Conservation (phyloP, 164 flowering plant species). For the Nymphaea thermarum region DNA sequence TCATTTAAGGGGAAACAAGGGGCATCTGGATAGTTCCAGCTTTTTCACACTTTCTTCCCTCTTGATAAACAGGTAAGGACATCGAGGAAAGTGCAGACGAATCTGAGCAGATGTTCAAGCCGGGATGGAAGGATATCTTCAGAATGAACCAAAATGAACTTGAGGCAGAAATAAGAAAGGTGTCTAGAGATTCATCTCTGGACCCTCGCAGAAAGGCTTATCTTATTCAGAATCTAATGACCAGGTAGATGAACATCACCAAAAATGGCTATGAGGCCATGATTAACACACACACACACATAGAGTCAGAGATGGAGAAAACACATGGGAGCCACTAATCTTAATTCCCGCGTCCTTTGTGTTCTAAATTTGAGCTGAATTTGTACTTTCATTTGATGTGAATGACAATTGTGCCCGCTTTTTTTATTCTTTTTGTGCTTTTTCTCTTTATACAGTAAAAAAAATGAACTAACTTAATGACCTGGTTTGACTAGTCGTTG, state of each 20-base stretch:
- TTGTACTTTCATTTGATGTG: too few relatives aligned
- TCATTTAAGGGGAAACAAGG: too few relatives aligned
- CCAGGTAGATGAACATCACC: slow-evolving; percentile 39
- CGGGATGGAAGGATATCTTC: slow-evolving; percentile 96
- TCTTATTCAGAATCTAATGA: slow-evolving; percentile 86
- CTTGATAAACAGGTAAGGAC: slow-evolving; percentile 26
- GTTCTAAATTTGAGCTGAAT: too few relatives aligned
- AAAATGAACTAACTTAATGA: background rate
- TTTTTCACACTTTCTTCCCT: background rate
- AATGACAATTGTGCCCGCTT: too few relatives aligned
- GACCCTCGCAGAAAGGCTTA: slow-evolving; percentile 92
- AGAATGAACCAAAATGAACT: slow-evolving; percentile 94
- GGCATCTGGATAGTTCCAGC: too few relatives aligned
- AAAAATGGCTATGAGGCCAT: background rate
- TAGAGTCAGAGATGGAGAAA: background rate
- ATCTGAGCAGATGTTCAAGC: slow-evolving; percentile 66
- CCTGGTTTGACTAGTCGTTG: slow-evolving; percentile 47
- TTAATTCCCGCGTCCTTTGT: too few relatives aligned
- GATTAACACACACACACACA: background rate
- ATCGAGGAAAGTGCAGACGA: slow-evolving; percentile 44
- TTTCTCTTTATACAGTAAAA: too few relatives aligned
- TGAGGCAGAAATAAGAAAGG: slow-evolving; percentile 83
- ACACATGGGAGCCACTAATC: too few relatives aligned
- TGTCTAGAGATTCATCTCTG: slow-evolving; percentile 66
- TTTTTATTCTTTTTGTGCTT: too few relatives aligned